Evolutionary conservation across 2,329 filamentous ascomycete species (phyloP).

Genomic region (Proliferodiscus dingleyae): DNA sequence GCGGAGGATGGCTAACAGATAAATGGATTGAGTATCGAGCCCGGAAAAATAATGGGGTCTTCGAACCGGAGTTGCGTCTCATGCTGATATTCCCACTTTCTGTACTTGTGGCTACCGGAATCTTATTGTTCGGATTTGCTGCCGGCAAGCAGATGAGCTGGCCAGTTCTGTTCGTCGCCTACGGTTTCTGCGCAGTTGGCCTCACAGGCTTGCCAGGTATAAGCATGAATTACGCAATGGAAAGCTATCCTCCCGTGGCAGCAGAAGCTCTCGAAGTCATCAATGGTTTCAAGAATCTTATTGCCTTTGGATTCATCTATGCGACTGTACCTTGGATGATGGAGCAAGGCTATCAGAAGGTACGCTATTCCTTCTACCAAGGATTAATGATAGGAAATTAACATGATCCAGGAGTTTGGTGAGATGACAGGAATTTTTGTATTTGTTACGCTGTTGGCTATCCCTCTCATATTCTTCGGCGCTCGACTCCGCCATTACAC

Average conservation of each 20-base stretch:
- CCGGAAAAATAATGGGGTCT: slow-evolving; percentile 38
- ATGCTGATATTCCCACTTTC: slow-evolving; percentile 32
- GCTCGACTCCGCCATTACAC: not conserved
- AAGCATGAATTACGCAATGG: slow-evolving; percentile 42
- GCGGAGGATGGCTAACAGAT: slow-evolving; percentile 41
- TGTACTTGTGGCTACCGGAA: slow-evolving; percentile 39
- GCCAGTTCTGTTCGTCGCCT: slow-evolving; percentile 41
- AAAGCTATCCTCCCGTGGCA: slow-evolving; percentile 11
- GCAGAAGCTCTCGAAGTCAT: slow-evolving; percentile 1
- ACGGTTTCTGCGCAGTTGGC: slow-evolving; percentile 41
- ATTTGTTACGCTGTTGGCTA: not conserved
- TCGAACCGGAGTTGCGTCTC: slow-evolving; percentile 41
- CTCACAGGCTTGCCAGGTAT: slow-evolving; percentile 40
- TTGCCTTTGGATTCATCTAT: slow-evolving; percentile 44
- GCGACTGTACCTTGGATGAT: slow-evolving; percentile 35
- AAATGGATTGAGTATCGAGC: slow-evolving; percentile 38
- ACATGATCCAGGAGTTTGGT: not conserved
- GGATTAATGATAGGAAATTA: not conserved
- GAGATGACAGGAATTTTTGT: not conserved
- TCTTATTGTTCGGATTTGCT: slow-evolving; percentile 41
- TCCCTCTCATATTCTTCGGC: not conserved
- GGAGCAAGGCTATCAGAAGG: not conserved
- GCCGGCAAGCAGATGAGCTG: slow-evolving; percentile 38
- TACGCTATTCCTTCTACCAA: not conserved
- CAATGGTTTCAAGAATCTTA: slow-evolving; percentile 39